These are phyloP conservation scores for Lichina pygmaea DNA, from an alignment of 495 filamentous ascomycete genomes.

Conservation along the genomic window DNA sequence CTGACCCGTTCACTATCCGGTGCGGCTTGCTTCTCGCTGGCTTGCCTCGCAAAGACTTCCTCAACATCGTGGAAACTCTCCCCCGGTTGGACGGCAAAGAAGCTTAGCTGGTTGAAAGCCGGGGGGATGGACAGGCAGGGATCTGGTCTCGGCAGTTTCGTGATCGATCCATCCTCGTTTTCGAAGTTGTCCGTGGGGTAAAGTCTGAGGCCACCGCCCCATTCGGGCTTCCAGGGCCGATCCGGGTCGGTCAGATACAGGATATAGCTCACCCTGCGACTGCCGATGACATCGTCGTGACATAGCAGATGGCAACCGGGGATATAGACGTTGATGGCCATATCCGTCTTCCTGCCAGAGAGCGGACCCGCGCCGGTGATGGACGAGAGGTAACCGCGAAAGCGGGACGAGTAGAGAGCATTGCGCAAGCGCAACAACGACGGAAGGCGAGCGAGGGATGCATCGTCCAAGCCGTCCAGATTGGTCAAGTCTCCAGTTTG, in stretches of 20 bases:
- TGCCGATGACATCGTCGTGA: slow-evolving; percentile 97
- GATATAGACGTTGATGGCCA: slow-evolving; percentile 97
- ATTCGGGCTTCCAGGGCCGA: slow-evolving; percentile 67
- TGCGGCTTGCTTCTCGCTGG: slow-evolving; percentile 31
- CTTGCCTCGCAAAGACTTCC: slow-evolving; percentile 47
- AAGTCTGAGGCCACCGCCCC: slow-evolving; percentile 79
- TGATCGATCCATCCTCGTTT: slow-evolving; percentile 26
- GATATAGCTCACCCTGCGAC: slow-evolving; percentile 80
- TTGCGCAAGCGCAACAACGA: slow-evolving; percentile 69
- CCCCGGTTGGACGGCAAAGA: slow-evolving; percentile 93
- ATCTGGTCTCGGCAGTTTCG: slow-evolving; percentile 40
- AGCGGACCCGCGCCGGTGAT: slow-evolving; percentile 67
- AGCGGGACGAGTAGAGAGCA: slow-evolving; percentile 70
- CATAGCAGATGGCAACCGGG: slow-evolving; percentile 87
- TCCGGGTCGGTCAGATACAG: slow-evolving; percentile 90
- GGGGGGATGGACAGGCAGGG: slow-evolving; percentile 57
- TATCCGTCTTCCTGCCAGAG: slow-evolving; percentile 88
- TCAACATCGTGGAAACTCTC: slow-evolving; percentile 97
- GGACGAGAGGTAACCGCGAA: slow-evolving; percentile 63
- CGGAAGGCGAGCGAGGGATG: slow-evolving; percentile 55
- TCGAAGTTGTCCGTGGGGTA: slow-evolving; percentile 45
- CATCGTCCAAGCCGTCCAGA: slow-evolving; percentile 70
- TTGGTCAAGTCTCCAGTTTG: slow-evolving; percentile 96
- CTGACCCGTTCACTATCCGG: slow-evolving; percentile 43
- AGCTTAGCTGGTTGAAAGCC: slow-evolving; percentile 88